Evolutionary conservation across 176 grass and related monocot genomes (phyloP).

Genomic region (Bonia amplexicaulis): DNA sequence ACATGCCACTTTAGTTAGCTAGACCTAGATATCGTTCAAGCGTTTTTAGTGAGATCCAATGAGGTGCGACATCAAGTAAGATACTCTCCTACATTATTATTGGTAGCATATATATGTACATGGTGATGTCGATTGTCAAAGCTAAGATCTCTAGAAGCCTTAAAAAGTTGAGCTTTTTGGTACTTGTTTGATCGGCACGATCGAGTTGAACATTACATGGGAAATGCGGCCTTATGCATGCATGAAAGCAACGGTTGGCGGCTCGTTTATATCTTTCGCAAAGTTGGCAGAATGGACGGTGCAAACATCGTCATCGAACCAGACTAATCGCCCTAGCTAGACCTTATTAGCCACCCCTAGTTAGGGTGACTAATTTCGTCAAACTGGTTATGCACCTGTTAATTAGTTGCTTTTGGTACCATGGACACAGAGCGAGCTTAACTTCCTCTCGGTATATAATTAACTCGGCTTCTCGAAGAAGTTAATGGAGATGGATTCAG

Average conservation of each 20-base stretch:
- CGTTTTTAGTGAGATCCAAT: constrained; percentile 37
- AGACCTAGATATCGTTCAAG: neutral
- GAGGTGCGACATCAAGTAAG: constrained; percentile 16
- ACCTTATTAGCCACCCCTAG: neutral
- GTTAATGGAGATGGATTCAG: neutral
- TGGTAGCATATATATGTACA: neutral
- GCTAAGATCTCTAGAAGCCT: constrained; percentile 41
- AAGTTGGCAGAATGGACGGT: constrained; percentile 23
- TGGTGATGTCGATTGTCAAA: constrained; percentile 30
- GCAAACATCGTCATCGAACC: neutral
- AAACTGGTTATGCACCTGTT: neutral
- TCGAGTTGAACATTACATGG: constrained; percentile 12
- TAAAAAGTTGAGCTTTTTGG: constrained; percentile 11
- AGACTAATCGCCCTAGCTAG: neutral
- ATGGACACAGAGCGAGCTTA: neutral
- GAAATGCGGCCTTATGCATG: constrained; percentile 21
- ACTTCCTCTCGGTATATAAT: neutral
- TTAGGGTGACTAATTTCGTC: neutral
- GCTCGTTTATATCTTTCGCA: constrained; percentile 3
- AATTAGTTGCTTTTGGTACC: neutral
- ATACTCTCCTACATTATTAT: constrained; percentile 10
- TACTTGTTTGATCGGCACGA: constrained; percentile 12
- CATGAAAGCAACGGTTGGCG: constrained; percentile 29
- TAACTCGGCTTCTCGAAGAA: neutral
- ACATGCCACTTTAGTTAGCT: constrained; percentile 18